These are phyloP conservation scores for Leishmania major DNA, from an alignment of 208 protist genomes.

Conservation along the genomic window DNA sequence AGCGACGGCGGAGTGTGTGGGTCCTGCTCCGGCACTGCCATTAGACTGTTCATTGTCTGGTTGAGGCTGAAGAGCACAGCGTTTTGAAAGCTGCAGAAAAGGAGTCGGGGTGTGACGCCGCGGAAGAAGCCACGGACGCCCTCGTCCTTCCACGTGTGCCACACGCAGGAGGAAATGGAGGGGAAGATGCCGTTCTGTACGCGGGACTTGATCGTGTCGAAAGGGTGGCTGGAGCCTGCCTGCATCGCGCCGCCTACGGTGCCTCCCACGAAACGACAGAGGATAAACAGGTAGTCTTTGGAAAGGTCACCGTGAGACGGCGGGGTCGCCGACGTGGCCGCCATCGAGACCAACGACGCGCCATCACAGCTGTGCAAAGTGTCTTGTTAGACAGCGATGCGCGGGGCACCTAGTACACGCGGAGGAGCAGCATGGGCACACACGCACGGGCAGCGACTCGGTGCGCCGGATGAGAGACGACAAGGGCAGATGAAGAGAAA, in stretches of 20 bases:
- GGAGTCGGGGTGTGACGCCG: slow-evolving; percentile 54
- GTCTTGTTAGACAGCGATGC: too few species aligned
- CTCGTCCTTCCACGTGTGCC: slow-evolving; percentile 50
- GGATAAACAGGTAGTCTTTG: slow-evolving; percentile 35
- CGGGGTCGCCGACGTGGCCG: background rate
- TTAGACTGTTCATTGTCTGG: slow-evolving; percentile 55
- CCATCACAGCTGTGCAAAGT: background rate
- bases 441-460: background rate
- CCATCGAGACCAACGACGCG: background rate
- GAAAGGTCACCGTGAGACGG: slow-evolving; percentile 8
- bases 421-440: background rate
- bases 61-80: slow-evolving; percentile 73
- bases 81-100: slow-evolving; percentile 71
- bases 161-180: slow-evolving; percentile 41
- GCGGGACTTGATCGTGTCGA: slow-evolving; percentile 77
- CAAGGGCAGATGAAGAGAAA: background rate
- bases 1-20: slow-evolving; percentile 31
- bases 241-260: slow-evolving; percentile 68
- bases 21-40: slow-evolving; percentile 47
- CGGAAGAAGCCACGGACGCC: slow-evolving; percentile 67
- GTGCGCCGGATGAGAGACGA: background rate
- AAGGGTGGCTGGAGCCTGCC: slow-evolving; percentile 64
- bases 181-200: slow-evolving; percentile 70
- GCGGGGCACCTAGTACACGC: background rate
- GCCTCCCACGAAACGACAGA: slow-evolving; percentile 57